Conservation (phyloP, 495 filamentous ascomycete genomes). For the Penicillium mononematosum region DNA sequence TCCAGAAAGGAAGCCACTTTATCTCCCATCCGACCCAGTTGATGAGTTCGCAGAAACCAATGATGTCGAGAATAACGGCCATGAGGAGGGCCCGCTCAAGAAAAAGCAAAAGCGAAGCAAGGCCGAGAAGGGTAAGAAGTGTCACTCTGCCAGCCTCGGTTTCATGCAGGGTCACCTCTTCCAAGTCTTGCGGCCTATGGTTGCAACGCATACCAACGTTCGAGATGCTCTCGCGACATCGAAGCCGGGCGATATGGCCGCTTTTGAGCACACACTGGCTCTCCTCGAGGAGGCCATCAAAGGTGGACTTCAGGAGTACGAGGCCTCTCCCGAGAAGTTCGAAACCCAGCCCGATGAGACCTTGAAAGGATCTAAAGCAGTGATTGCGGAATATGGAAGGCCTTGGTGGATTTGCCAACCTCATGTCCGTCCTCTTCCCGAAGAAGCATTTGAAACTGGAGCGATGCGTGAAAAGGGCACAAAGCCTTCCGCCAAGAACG, state of each 20-base stretch:
- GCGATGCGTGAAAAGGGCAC: slow-evolving; percentile 66
- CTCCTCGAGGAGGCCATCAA: slow-evolving; percentile 69
- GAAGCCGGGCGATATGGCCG: slow-evolving; percentile 61
- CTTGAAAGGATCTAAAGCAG: slow-evolving; percentile 58
- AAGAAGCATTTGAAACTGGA: slow-evolving; percentile 82
- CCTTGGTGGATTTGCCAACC: slow-evolving; percentile 96
- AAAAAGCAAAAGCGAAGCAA: slow-evolving; percentile 62
- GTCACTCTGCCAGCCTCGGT: slow-evolving; percentile 67
- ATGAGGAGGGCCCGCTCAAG: slow-evolving; percentile 42
- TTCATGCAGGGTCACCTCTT: slow-evolving; percentile 92
- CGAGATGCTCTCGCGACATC: slow-evolving; percentile 73
- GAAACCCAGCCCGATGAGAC: slow-evolving; percentile 37
- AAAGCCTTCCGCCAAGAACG: slow-evolving; percentile 31
- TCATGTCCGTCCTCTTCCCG: slow-evolving; percentile 81
- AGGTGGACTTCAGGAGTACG: slow-evolving; percentile 72
- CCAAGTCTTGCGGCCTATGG: slow-evolving; percentile 79
- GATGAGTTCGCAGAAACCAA: slow-evolving; percentile 36
- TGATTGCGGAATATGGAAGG: slow-evolving; percentile 66
- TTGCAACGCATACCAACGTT: slow-evolving; percentile 73
- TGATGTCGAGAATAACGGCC: slow-evolving; percentile 34
- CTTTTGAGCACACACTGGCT: slow-evolving; percentile 68
- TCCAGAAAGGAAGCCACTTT: slow-evolving; percentile 68
- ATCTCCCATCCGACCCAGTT: slow-evolving; percentile 62
- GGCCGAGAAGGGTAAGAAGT: slow-evolving; percentile 43
- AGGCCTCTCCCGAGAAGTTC: slow-evolving; percentile 56